Evolutionary conservation across 225 moss, liverwort and hornwort species (phyloP).

Genomic region (Anthoceros angustus): DNA sequence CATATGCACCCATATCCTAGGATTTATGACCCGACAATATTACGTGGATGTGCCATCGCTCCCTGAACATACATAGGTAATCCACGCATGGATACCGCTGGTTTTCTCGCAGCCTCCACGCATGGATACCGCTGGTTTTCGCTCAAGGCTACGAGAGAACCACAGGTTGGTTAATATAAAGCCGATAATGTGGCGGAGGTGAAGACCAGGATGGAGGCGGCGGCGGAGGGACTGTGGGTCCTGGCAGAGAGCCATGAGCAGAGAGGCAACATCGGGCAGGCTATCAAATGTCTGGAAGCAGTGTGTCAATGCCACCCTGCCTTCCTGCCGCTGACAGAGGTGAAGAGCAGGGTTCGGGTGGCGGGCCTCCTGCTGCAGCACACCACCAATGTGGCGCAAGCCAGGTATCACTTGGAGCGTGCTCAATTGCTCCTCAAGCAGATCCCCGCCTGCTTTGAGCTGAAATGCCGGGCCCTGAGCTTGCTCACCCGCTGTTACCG

Average conservation of each 20-base stretch:
- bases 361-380: constrained; percentile 55
- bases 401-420: constrained; percentile 88
- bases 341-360: constrained; percentile 86
- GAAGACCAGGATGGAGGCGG: constrained; percentile 39
- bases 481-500: constrained; percentile 87
- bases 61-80: no score
- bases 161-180: no score
- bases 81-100: no score
- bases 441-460: constrained; percentile 93
- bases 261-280: constrained; percentile 45
- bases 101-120: no score
- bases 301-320: constrained; percentile 92
- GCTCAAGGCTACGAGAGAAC: no score
- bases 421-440: constrained; percentile 65
- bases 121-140: no score
- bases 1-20: no score
- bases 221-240: constrained; percentile 87
- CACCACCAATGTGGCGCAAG: constrained; percentile 67
- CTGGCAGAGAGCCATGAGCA: constrained; percentile 71
- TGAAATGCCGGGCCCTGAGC: constrained; percentile 82
- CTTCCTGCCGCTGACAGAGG: constrained; percentile 80
- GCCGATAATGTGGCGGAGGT: background rate
- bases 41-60: no score
- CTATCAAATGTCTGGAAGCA: constrained; percentile 92
- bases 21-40: no score